Conservation (phyloP, 345 rosid species). For the Salix arbutifolia region DNA sequence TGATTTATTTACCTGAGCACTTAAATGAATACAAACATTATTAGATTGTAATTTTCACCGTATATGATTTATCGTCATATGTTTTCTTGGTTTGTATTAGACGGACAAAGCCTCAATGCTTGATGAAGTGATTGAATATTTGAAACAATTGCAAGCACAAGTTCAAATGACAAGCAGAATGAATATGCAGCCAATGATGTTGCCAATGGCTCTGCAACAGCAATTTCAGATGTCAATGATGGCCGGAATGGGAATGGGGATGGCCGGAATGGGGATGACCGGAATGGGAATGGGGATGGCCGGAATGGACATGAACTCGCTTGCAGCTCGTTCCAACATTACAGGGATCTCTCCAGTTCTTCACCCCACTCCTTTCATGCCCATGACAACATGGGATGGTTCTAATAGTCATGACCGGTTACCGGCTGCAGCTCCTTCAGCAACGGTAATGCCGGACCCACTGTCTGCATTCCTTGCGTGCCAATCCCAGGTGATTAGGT, state of each 20-base stretch:
- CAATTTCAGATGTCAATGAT: constrained; percentile 84
- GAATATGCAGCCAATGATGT: constrained; percentile 69
- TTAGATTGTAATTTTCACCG: neutral
- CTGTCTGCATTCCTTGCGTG: constrained; percentile 64
- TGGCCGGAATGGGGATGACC: constrained; percentile 42
- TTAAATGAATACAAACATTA: neutral
- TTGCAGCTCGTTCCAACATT: constrained; percentile 40
- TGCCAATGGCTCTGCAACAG: constrained; percentile 80
- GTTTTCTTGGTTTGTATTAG: constrained; percentile 23
- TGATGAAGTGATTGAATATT: constrained; percentile 91
- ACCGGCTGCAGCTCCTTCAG: constrained; percentile 29
- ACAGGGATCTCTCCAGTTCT: constrained; percentile 39
- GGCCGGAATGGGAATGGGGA: constrained; percentile 58
- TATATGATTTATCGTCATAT: neutral
- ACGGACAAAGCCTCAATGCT: constrained; percentile 97
- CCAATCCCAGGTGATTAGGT: constrained; percentile 52
- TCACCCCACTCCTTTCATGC: constrained; percentile 55
- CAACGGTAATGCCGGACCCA: constrained; percentile 46
- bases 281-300: constrained; percentile 57
- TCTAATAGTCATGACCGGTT: constrained; percentile 32
- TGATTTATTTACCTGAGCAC: neutral
- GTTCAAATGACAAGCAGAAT: constrained; percentile 75
- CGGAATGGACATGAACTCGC: constrained; percentile 72
- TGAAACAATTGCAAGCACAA: constrained; percentile 88
- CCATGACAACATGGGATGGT: constrained; percentile 63